Evolutionary conservation across 2,329 filamentous ascomycete species (phyloP), one percentile per base, ranked within the genome.

Genomic region (Sordariomycetes sp.): DNA sequence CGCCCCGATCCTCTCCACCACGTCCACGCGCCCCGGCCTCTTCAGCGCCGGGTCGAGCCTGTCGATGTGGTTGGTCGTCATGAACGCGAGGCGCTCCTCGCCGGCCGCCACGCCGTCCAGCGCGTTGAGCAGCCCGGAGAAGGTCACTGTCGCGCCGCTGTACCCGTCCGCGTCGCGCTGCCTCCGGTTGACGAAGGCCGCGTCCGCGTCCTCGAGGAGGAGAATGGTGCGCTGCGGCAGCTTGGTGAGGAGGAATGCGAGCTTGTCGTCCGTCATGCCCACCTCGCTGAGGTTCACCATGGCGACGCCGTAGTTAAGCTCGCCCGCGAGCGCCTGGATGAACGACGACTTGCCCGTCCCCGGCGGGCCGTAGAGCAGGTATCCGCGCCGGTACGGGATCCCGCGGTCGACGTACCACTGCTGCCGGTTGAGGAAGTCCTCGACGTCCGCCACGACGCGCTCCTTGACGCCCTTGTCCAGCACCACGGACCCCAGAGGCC

Each of bases 291-390:
- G 80, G 65, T 96, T 96, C 63, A 97, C 79, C 74, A 96, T 92
- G 57, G 92, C 91, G 64, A 97, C 94, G 65, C 89, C 89, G 70
- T 93, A 96, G 69, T 96, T 90, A 59, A 97, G 73, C 67, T 94
- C 86, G n/a, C 91, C 93, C 0, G 94, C 94, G 50, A 99, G 75
- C 0, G 94, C 92, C 71, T 97, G 91, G 62, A 99, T 97, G 65
- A 99, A 97, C 0, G 90, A 96, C 61, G 88, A 97, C 76, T 96
- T 97, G 40, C 90, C 95, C 50, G 88, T 96, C 0, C 92, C 92
- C 0, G 92, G 92, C 3, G 92, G 91, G 0, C 92, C 92, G 66
- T 94, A 90, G 0, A 97, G 79, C 8, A 97, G 79, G 67, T 97
- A 97, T 0, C 92, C 93, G 59, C 92, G 79, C 20, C 92, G 83